Evolutionary conservation across 2,329 filamentous ascomycete species (phyloP).

Genomic region (Aspergillus alliaceus): DNA sequence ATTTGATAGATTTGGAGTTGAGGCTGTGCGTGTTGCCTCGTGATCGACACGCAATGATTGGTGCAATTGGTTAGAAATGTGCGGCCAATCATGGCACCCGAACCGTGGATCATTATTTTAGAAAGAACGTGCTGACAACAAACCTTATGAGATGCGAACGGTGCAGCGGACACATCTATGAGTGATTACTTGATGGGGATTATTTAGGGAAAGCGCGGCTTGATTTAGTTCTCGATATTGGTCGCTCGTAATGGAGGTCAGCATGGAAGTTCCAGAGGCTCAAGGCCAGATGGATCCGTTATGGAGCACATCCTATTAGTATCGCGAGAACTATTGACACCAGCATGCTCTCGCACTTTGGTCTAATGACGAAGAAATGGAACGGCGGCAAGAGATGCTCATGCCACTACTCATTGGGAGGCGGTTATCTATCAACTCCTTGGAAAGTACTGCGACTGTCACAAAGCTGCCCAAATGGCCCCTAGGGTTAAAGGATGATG

Average conservation of each 20-base stretch:
- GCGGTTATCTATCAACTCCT: conserved; percentile 63
- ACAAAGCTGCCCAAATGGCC: conserved; percentile 53
- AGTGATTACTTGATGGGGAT: not conserved
- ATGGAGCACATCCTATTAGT: not conserved
- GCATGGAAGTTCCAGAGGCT: not conserved
- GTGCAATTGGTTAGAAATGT: not conserved
- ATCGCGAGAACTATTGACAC: not conserved
- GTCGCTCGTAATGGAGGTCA: not conserved
- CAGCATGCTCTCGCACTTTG: not conserved
- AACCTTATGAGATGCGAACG: not conserved
- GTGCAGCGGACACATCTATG: not conserved
- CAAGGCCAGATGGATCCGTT: not conserved
- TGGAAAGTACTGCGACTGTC: conserved; percentile 57
- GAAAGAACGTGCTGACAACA: not conserved
- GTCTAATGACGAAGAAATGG: not conserved
- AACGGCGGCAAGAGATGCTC: conserved; percentile 61
- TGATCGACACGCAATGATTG: not conserved
- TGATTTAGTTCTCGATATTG: not conserved
- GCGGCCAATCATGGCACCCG: not conserved
- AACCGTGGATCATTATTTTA: too few species aligned
- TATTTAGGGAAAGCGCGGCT: not conserved
- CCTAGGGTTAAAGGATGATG: not conserved
- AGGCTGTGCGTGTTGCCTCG: not conserved
- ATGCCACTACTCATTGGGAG: conserved; percentile 61
- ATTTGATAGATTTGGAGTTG: too few species aligned